Percentiles rank a stretch among this genome's conserved stretches.
These are phyloP conservation scores for Colletotrichum tanaceti DNA, from an alignment of 2,329 filamentous ascomycete genomes.

Conservation along the genomic window DNA sequence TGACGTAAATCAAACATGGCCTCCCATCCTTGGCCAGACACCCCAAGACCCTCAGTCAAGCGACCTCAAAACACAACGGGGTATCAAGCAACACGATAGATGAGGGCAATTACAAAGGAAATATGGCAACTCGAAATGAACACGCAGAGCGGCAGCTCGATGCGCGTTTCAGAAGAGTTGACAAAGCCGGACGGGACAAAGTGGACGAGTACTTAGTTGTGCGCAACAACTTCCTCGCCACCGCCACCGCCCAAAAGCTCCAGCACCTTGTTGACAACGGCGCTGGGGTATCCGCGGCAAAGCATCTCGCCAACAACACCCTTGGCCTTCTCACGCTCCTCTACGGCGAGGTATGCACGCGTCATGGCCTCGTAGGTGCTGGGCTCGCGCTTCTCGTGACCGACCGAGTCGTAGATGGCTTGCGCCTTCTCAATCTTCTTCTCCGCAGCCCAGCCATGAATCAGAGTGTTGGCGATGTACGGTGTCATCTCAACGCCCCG, in stretches of 20 bases:
- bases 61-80: slow-evolving; percentile 43
- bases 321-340: slow-evolving; percentile 82
- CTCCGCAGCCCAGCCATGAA: slow-evolving; percentile 93
- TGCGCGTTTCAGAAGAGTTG: slow-evolving; percentile 36
- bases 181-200: slow-evolving; percentile 35
- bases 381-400: slow-evolving; percentile 84
- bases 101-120: slow-evolving; percentile 45
- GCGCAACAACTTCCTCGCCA: slow-evolving; percentile 53
- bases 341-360: slow-evolving; percentile 85
- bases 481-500: slow-evolving; percentile 87
- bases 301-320: slow-evolving; percentile 90
- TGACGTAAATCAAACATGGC: slow-evolving; percentile 31
- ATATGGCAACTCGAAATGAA: slow-evolving; percentile 24
- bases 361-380: slow-evolving; percentile 99
- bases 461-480: slow-evolving; percentile 98
- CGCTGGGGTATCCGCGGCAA: slow-evolving; percentile 86
- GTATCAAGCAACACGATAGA: slow-evolving; percentile 46
- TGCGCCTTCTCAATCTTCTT: slow-evolving; percentile 83
- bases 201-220: slow-evolving; percentile 32
- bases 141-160: slow-evolving; percentile 28
- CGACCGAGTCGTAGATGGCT: slow-evolving; percentile 82
- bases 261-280: slow-evolving; percentile 92
- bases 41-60: slow-evolving; percentile 32
- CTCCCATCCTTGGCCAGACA: slow-evolving; percentile 38
- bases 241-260: slow-evolving; percentile 79